A percentile compares a stretch with the other conserved stretches of the same genome.
Conservation (phyloP, 2,329 filamentous ascomycete species). For the Clarireedia sp. region DNA sequence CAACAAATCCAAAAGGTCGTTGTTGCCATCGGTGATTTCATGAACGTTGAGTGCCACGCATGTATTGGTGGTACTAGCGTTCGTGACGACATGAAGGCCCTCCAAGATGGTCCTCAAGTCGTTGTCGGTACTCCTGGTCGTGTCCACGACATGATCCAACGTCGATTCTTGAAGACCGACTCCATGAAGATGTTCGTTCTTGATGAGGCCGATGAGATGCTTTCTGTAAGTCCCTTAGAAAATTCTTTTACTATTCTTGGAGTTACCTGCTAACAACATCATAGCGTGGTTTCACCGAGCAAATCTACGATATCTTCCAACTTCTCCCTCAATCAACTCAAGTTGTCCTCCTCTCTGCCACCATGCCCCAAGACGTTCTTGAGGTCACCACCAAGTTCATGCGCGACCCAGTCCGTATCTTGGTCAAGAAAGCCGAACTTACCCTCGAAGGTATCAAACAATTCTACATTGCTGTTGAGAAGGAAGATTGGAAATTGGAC, state of each 20-base stretch:
- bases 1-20: slow-evolving; percentile 99
- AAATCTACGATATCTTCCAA: slow-evolving; percentile 99
- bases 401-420: slow-evolving; percentile 96
- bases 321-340: slow-evolving; percentile 96
- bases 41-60: slow-evolving; percentile 98
- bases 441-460: slow-evolving; percentile 99
- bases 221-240: slow-evolving; percentile 74
- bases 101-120: slow-evolving; percentile 91
- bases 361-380: slow-evolving; percentile 97
- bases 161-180: slow-evolving; percentile 93
- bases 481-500: slow-evolving; percentile 99
- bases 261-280: slow-evolving; percentile 30
- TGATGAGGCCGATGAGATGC: slow-evolving; percentile 98
- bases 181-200: slow-evolving; percentile 99
- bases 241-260: too few species aligned
- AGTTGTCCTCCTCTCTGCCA: slow-evolving; percentile 95
- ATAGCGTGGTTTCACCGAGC: slow-evolving; percentile 95
- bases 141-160: slow-evolving; percentile 99
- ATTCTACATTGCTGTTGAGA: slow-evolving; percentile 99
- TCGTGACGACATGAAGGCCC: slow-evolving; percentile 96
- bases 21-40: slow-evolving; percentile 97
- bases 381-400: slow-evolving; percentile 99
- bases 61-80: slow-evolving; percentile 99
- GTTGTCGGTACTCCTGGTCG: slow-evolving; percentile 97
- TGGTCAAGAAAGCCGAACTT: slow-evolving; percentile 99